Base-by-base conservation (phyloP, 495 filamentous ascomycete species). In the Penicillium alfredii region DNA sequence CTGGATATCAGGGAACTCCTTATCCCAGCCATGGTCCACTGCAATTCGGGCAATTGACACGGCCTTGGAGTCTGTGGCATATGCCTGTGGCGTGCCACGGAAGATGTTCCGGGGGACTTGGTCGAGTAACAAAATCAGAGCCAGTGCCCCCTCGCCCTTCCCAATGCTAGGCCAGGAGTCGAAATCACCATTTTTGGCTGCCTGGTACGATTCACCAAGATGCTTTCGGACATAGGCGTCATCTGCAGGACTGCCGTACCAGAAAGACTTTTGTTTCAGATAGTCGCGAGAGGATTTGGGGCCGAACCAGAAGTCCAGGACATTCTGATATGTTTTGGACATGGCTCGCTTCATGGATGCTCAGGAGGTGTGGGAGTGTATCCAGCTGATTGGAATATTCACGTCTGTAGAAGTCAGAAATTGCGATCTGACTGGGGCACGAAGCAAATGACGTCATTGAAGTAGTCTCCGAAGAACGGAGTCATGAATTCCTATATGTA, bases 31-130 rank as follows among this genome's bases (percentile, higher is more conserved):
- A 14, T 51, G 43, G 0, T 53, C 53, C 3, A 65, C 48, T 0
- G 44, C 61, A 29, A 33, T 42, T 1, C 45, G 45, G 12, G 55
- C 41, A 5, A 60, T 43, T 2, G 47, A 36, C 1, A 57, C 13
- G 0, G 61, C 64, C 21, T 60, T 51, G 2, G 38, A 14, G 30
- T 68, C 66, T 8, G 54, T 48, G 7, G 44, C 49, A 44, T 53
- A 64, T 20, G 54, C 52, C 9, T 46, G 38, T 4, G 54, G 40
- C 3, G 49, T 48, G 13, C 39, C 45, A 6, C 60, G 44, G 34
- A 57, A 58, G 35, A 64, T 52, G 29, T 64, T 64, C 2, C 60
- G 53, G 3, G 55, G 56, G 15, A 64, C 54, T 30, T 61, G 58
- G 35, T 64, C 60, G 6, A 62, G 53, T 1, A 61, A 40, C 4